A percentile compares a stretch with the other conserved stretches of the same genome.
Conservation (phyloP, 768 basidiomycete genomes). For the Suillus placidus region DNA sequence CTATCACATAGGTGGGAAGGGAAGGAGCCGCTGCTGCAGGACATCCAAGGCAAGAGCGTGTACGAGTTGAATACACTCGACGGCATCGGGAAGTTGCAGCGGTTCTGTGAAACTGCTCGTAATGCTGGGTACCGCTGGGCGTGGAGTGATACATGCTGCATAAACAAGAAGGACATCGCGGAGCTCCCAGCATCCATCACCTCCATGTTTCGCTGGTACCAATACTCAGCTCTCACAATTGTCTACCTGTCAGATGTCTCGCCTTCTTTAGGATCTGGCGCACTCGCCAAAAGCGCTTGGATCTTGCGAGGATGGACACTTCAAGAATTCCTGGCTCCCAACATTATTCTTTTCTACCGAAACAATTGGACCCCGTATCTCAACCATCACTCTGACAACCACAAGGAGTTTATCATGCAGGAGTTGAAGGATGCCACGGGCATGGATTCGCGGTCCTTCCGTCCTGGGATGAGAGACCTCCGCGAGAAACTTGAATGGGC, state of each 20-base stretch:
- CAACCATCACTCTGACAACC: too few relatives aligned
- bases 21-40: constrained; percentile 19
- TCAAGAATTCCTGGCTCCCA: constrained; percentile 32
- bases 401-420: too few relatives aligned
- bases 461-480: too few relatives aligned
- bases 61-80: constrained; percentile 18
- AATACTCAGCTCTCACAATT: constrained; percentile 25
- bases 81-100: constrained; percentile 24
- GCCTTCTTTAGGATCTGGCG: not conserved
- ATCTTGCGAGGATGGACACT: constrained; percentile 30
- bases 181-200: constrained; percentile 31
- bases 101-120: constrained; percentile 29
- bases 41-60: constrained; percentile 22
- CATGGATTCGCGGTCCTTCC: too few relatives aligned
- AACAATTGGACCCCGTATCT: constrained; percentile 21
- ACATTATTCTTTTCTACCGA: constrained; percentile 29
- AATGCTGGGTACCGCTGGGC: constrained; percentile 35
- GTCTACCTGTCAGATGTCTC: constrained; percentile 29
- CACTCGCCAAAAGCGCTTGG: constrained; percentile 16
- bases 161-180: constrained; percentile 21
- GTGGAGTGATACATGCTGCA: constrained; percentile 33
- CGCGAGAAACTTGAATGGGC: too few relatives aligned
- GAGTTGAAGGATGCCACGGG: too few relatives aligned
- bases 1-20: constrained; percentile 29
- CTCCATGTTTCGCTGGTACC: constrained; percentile 32